These are phyloP conservation scores for Suillus decipiens DNA, from an alignment of 768 basidiomycete genomes.

Conservation along the genomic window DNA sequence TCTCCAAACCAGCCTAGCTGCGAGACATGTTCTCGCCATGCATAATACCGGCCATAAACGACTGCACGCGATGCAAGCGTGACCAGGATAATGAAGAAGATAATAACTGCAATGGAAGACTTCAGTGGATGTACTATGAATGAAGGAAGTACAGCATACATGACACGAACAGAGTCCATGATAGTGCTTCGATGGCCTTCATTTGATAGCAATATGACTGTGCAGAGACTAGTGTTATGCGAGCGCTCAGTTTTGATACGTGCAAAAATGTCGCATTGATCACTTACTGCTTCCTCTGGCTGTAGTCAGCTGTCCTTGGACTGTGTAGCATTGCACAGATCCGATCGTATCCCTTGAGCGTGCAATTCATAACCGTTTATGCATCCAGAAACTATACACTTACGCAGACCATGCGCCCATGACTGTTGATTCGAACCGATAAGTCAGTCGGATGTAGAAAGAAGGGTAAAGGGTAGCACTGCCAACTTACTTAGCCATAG, in stretches of 20 bases:
- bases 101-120: conserved; percentile 32
- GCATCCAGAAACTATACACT: conserved; percentile 22
- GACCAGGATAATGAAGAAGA: conserved; percentile 58
- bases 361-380: conserved; percentile 12
- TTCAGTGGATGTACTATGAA: not conserved
- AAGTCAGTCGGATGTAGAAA: conserved; percentile 7
- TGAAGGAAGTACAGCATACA: conserved; percentile 34
- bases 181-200: conserved; percentile 78
- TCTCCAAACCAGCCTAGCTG: conserved; percentile 82
- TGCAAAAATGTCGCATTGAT: not conserved
- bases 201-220: conserved; percentile 73
- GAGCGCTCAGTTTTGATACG: conserved; percentile 4
- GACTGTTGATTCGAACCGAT: conserved; percentile 40
- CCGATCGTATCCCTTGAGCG: conserved; percentile 68
- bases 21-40: conserved; percentile 38
- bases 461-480: conserved; percentile 1
- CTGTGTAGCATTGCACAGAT: conserved; percentile 54
- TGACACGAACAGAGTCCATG: conserved; percentile 68
- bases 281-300: conserved; percentile 56
- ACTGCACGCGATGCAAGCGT: conserved; percentile 48
- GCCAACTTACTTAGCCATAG: conserved; percentile 67
- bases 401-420: conserved; percentile 78
- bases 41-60: conserved; percentile 35
- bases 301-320: conserved; percentile 48
- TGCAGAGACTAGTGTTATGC: conserved; percentile 46